Evolutionary conservation across 345 rosid genomes (phyloP).

Genomic region (Heritiera littoralis): DNA sequence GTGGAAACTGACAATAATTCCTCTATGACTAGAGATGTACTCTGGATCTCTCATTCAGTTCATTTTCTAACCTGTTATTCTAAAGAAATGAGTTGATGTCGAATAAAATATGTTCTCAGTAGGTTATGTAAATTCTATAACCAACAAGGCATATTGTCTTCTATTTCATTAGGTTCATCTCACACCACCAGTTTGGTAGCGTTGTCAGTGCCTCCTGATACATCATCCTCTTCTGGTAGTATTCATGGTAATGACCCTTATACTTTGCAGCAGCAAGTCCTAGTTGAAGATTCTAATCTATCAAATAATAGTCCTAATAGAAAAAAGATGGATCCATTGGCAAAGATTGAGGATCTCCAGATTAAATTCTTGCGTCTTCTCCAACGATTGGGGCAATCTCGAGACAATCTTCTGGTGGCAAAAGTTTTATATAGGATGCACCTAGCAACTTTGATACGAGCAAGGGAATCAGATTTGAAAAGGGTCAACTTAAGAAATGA

Average conservation of each 20-base stretch:
- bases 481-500: conserved; percentile 48
- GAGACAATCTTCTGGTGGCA: conserved; percentile 64
- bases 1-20: background rate
- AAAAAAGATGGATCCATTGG: conserved; percentile 50
- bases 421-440: conserved; percentile 81
- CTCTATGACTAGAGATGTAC: background rate
- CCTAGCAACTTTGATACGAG: conserved; percentile 75
- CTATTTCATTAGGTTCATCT: conserved; percentile 36
- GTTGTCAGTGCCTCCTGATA: conserved; percentile 36
- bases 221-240: conserved; percentile 42
- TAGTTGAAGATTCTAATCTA: conserved; percentile 41
- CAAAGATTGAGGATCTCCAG: conserved; percentile 65
- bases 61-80: background rate
- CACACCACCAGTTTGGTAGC: conserved; percentile 31
- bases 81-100: background rate
- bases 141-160: conserved; percentile 6
- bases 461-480: conserved; percentile 67
- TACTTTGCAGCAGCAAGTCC: conserved; percentile 39
- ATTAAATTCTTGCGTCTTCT: conserved; percentile 73
- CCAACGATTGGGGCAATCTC: conserved; percentile 57
- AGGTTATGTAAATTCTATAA: background rate
- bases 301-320: conserved; percentile 26
- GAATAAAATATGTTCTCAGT: background rate
- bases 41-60: background rate
- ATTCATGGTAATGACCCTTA: conserved; percentile 40